phyloP scores from a whole-genome alignment of 2,329 filamentous ascomycete genomes.

The Pseudocercospora fuligena region DNA sequence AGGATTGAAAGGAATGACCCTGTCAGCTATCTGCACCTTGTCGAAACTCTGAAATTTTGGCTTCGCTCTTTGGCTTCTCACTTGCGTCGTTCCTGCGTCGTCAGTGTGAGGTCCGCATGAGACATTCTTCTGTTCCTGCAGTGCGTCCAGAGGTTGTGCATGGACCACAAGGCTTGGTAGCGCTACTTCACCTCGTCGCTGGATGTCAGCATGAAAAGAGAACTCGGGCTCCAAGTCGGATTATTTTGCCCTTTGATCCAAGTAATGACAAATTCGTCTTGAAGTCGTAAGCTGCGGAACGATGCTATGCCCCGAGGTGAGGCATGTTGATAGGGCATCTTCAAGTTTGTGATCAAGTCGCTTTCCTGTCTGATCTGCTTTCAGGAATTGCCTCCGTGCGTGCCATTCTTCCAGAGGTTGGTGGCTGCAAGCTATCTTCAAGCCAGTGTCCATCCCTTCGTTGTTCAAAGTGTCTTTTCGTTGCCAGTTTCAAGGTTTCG shows the following conservation, averaged over 20 bases:
- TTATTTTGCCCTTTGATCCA: not conserved
- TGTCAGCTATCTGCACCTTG: not conserved
- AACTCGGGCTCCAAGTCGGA: not conserved
- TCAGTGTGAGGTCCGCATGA: not conserved
- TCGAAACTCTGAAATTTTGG: not conserved
- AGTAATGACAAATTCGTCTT: no score
- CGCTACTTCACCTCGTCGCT: not conserved
- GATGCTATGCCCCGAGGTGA: not conserved
- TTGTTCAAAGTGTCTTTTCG: no score
- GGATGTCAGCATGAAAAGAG: not conserved
- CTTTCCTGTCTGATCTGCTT: not conserved
- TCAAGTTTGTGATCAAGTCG: not conserved
- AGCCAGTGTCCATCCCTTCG: not conserved
- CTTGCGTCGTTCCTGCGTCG: constrained; percentile 2
- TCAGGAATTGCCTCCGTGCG: not conserved
- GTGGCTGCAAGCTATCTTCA: constrained; percentile 3
- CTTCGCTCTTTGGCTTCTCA: not conserved
- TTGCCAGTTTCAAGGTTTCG: no score
- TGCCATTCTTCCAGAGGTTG: not conserved
- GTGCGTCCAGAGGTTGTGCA: not conserved
- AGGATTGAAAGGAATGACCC: not conserved
- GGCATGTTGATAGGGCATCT: not conserved
- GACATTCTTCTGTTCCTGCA: constrained; percentile 3
- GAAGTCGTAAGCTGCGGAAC: not conserved
- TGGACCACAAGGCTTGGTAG: not conserved